phyloP scores from a whole-genome alignment of 371 early-diverging fungal genomes.

The Apophysomyces elegans region DNA sequence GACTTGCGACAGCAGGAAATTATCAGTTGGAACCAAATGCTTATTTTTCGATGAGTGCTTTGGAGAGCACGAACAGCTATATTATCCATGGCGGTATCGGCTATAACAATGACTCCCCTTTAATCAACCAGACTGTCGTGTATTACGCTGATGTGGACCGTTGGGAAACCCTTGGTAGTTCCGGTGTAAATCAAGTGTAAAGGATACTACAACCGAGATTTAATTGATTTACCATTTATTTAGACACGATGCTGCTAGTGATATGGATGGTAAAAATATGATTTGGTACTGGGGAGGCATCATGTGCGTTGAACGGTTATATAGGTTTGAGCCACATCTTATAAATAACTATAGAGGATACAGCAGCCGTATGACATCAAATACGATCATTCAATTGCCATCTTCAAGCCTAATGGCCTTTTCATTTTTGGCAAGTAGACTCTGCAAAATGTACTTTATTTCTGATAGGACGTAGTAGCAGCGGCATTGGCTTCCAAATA shows the following conservation, averaged over 20 bases:
- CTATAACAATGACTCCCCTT: constrained; percentile 13
- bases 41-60: constrained; percentile 16
- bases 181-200: constrained; percentile 4
- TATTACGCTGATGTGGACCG: constrained; percentile 12
- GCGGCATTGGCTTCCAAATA: background rate
- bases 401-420: background rate
- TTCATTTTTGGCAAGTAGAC: background rate
- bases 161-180: constrained; percentile 16
- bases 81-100: constrained; percentile 19
- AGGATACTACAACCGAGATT: background rate
- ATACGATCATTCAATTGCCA: background rate
- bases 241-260: constrained; percentile 19
- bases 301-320: constrained; percentile 6
- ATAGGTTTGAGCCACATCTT: background rate
- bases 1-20: background rate
- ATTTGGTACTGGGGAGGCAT: constrained; percentile 25
- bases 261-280: constrained; percentile 11
- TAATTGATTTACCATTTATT: background rate
- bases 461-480: background rate
- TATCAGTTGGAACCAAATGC: constrained; percentile 18
- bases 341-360: background rate
- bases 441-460: background rate
- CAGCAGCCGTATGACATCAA: background rate
- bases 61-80: constrained; percentile 6
- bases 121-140: constrained; percentile 20